These are phyloP conservation scores for Ganoderma boninense DNA, from an alignment of 1,284 basidiomycete species.

Conservation along the genomic window DNA sequence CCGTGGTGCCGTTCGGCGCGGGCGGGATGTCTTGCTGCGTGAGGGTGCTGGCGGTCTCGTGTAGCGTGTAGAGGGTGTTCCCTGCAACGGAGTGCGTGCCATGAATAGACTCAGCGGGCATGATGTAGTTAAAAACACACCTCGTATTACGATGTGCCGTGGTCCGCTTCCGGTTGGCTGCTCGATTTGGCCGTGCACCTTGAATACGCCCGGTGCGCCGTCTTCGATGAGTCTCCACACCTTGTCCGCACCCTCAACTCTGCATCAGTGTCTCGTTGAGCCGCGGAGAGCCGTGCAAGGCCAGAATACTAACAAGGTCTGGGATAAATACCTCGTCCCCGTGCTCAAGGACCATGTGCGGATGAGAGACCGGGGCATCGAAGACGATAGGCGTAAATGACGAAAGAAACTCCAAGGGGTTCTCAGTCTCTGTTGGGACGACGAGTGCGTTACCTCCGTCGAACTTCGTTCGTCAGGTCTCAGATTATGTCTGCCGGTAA, in stretches of 20 bases:
- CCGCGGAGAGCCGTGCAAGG: constrained; percentile 1
- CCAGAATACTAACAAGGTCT: constrained; percentile 57
- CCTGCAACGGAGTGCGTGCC: constrained; percentile 44
- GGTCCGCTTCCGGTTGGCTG: constrained; percentile 74
- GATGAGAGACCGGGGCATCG: constrained; percentile 60
- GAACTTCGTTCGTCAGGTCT: neutral
- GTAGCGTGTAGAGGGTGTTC: constrained; percentile 64
- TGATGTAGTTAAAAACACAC: constrained; percentile 43
- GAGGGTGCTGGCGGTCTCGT: constrained; percentile 71
- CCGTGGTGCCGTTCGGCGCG: constrained; percentile 52
- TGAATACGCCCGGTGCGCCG: constrained; percentile 50
- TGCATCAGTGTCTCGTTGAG: neutral
- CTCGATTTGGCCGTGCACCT: constrained; percentile 66
- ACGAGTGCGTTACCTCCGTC: constrained; percentile 65
- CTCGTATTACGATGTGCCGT: constrained; percentile 63
- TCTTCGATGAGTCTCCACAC: constrained; percentile 66
- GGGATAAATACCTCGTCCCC: constrained; percentile 65
- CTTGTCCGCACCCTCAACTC: constrained; percentile 63
- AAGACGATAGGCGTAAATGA: constrained; percentile 59
- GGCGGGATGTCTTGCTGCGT: constrained; percentile 67
- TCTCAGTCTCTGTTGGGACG: constrained; percentile 50
- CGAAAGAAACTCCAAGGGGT: constrained; percentile 51
- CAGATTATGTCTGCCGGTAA: neutral
- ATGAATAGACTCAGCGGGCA: neutral
- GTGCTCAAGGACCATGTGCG: constrained; percentile 69